Evolutionary conservation across 176 grass and related monocot genomes (phyloP).

Genomic region (Avena eriantha): DNA sequence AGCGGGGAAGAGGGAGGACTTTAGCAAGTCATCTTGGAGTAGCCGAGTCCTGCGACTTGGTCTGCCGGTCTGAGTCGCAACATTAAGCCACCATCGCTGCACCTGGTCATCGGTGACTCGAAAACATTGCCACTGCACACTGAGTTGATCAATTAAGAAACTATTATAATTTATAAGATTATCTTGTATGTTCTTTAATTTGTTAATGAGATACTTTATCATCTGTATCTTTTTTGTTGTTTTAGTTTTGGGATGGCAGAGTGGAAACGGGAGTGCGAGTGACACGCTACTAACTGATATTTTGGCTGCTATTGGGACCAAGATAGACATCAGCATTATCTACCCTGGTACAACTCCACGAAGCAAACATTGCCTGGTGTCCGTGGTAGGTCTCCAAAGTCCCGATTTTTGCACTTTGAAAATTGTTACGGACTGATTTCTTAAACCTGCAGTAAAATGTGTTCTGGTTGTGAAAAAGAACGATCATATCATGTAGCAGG

Average conservation of each 20-base stretch:
- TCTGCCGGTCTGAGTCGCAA: background rate
- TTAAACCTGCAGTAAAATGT: conserved; percentile 21
- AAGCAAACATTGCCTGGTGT: conserved; percentile 75
- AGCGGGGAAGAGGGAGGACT: background rate
- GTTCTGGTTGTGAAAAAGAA: background rate
- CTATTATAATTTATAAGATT: background rate
- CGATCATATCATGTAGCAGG: background rate
- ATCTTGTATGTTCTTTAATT: conserved; percentile 2
- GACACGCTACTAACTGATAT: conserved; percentile 81
- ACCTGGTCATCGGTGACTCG: background rate
- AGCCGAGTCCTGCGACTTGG: background rate
- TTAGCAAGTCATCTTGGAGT: background rate
- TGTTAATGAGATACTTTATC: conserved; percentile 17
- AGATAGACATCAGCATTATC: conserved; percentile 76
- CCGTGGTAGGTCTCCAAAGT: conserved; percentile 65
- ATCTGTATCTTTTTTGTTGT: conserved; percentile 37
- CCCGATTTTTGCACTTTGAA: background rate
- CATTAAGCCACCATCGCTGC: background rate
- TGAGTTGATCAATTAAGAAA: background rate
- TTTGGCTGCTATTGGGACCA: conserved; percentile 77
- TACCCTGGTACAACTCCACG: conserved; percentile 77
- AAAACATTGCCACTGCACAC: background rate
- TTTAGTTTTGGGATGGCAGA: conserved; percentile 94
- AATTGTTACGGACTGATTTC: background rate
- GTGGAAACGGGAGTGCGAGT: conserved; percentile 70